A percentile compares a stretch with the other conserved stretches of the same genome.
phyloP scores from a whole-genome alignment of 768 basidiomycete species.

The Mycena albidolilacea region DNA sequence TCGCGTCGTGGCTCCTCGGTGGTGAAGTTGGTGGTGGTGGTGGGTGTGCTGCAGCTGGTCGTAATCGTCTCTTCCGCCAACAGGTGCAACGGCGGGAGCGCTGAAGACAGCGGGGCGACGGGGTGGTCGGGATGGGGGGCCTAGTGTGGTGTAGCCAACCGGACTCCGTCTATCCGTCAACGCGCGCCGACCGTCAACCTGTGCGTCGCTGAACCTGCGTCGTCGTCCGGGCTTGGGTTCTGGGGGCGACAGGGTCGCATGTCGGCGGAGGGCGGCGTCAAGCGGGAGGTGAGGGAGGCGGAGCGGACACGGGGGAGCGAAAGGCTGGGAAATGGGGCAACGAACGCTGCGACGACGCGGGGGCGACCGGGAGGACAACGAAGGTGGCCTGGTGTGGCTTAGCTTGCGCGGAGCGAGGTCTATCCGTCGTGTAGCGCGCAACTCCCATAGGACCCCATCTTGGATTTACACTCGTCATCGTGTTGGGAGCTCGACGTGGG shows the following conservation, averaged over 20 bases:
- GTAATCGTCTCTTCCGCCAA: neutral
- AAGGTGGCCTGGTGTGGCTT: neutral
- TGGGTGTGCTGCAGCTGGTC: neutral
- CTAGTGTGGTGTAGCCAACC: neutral
- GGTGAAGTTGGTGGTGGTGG: neutral
- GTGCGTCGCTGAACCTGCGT: neutral
- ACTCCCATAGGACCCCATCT: neutral
- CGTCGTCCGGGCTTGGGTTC: neutral
- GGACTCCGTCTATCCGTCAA: conserved; percentile 4
- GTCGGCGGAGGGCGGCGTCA: conserved; percentile 16
- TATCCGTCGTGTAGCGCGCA: neutral
- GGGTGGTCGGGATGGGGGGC: neutral
- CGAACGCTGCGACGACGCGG: neutral
- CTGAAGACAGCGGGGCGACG: conserved; percentile 1
- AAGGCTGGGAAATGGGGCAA: neutral
- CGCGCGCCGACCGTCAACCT: neutral
- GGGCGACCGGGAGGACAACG: neutral
- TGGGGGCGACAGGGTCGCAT: neutral
- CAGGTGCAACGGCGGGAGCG: neutral
- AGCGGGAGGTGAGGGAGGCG: neutral
- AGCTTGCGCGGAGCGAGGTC: neutral
- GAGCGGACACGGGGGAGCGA: neutral
- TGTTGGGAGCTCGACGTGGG: neutral
- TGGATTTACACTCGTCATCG: neutral
- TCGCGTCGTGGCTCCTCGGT: conserved; percentile 19